Base-by-base conservation (phyloP, 108 stramenopile genomes). In the Cylindrotheca closterium region DNA sequence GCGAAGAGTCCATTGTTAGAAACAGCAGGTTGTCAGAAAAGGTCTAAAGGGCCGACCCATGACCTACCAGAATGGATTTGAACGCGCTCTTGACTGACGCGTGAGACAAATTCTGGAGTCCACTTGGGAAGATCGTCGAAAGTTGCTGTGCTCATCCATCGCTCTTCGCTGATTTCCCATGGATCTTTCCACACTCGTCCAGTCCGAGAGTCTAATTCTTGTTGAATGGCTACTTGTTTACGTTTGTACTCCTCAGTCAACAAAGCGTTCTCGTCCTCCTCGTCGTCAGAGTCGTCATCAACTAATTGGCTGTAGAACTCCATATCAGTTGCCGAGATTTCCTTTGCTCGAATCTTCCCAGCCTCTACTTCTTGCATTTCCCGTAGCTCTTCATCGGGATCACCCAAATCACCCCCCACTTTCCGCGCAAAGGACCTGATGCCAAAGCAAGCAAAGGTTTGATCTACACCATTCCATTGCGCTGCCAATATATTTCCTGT, bases 81-180 rank as follows among this genome's bases (percentile, higher is more conserved):
- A 15, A 92, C 71, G n/a, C 84, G 82, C 55, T 92, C 91, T 30
- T 71, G 68, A 63, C 82, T 84, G 57, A 79, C 74, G 7, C 84
- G 63, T 22, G 82, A 85, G 32, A 77, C 79, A 54, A 79, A 53
- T 10, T 83, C 72, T 0, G 85, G 79, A 18, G 73, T 68, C 91
- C 91, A 92, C 19, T 87, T 84, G 24, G 85, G 80, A 27, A 92
- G 58, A 56, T 87, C 86, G 28, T 89, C 86, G 2, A 49, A 32
- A 27, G 65, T 69, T 30, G 65, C 62, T 32, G 70, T 30, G 3
- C 59, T 67, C 64, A 72, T 66, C 88, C 88, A 86, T 54, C 84
- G 81, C 48, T 89, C 85, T 50, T 86, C 84, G 7, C 81, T 53
- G 47, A 89, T 82, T 8, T 70, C 70, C 85, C 80, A 82, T 26